Conservation (phyloP, 345 rosid species). For the Gossypium stocksii region DNA sequence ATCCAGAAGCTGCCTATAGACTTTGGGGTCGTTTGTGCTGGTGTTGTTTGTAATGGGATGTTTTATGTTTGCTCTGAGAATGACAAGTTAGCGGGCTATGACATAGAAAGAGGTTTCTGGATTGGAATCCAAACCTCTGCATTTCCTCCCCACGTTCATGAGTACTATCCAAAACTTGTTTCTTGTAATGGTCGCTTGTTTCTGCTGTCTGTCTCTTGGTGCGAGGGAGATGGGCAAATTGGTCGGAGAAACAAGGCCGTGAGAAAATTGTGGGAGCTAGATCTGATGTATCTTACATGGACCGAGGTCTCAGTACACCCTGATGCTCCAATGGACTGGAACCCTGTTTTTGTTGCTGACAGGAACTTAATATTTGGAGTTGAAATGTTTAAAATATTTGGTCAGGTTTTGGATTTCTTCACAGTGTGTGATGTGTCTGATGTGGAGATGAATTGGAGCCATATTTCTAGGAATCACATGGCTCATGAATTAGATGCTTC, state of each 20-base stretch:
- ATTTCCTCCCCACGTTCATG: slow-evolving; percentile 83
- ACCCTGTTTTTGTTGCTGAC: slow-evolving; percentile 79
- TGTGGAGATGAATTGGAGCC: slow-evolving; percentile 56
- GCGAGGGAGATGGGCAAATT: slow-evolving; percentile 93
- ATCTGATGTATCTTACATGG: slow-evolving; percentile 82
- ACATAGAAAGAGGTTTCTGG: slow-evolving; percentile 92
- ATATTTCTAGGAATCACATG: slow-evolving; percentile 70
- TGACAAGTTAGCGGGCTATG: slow-evolving; percentile 87
- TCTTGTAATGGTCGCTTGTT: slow-evolving; percentile 66
- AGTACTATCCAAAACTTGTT: slow-evolving; percentile 88
- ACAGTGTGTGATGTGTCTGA: slow-evolving; percentile 55
- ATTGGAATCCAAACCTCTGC: slow-evolving; percentile 71
- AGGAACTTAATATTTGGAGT: slow-evolving; percentile 66
- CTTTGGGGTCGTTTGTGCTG: slow-evolving; percentile 70
- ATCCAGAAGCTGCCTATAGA: slow-evolving; percentile 74
- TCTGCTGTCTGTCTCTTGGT: slow-evolving; percentile 96
- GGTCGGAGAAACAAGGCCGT: slow-evolving; percentile 96
- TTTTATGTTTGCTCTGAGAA: slow-evolving; percentile 85
- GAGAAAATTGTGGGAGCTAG: slow-evolving; percentile 92
- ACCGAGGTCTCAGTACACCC: slow-evolving; percentile 82
- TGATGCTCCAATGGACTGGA: slow-evolving; percentile 99
- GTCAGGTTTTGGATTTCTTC: slow-evolving; percentile 80
- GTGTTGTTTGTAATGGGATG: slow-evolving; percentile 73
- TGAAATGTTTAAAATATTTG: slow-evolving; percentile 97
- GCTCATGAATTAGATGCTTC: slow-evolving; percentile 73